These are phyloP conservation scores for Oryza punctata DNA, from an alignment of 176 grass and related monocot genomes.

Conservation along the genomic window DNA sequence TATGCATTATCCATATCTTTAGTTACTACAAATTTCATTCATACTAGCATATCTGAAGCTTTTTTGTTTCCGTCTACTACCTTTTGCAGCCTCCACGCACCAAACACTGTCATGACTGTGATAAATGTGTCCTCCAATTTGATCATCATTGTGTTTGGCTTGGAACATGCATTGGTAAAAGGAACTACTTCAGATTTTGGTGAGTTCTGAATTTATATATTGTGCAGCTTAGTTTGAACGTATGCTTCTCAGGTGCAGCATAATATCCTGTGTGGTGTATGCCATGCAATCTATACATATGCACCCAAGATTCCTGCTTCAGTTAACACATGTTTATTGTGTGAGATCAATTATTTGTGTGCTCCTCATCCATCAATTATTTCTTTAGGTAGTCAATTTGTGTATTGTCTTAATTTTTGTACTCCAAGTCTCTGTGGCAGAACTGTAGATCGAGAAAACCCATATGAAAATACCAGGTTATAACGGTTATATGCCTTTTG, in stretches of 20 bases:
- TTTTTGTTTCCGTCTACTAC: conserved; percentile 23
- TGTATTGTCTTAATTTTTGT: not conserved
- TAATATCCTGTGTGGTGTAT: not conserved
- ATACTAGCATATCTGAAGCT: conserved; percentile 8
- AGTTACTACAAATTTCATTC: not conserved
- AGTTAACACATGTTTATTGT: not conserved
- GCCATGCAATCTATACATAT: not conserved
- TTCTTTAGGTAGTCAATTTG: not conserved
- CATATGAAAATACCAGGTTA: not conserved
- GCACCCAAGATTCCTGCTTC: not conserved
- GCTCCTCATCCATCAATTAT: not conserved
- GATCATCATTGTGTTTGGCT: conserved; percentile 97
- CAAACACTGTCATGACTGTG: conserved; percentile 94
- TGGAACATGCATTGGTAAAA: conserved; percentile 83
- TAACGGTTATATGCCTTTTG: not conserved
- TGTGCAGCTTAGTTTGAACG: conserved; percentile 20
- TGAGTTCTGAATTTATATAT: conserved; percentile 41
- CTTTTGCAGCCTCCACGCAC: conserved; percentile 82
- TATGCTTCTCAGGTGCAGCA: not conserved
- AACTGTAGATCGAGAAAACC: not conserved
- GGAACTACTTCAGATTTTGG: conserved; percentile 89
- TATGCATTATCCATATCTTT: not conserved
- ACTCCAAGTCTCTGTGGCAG: not conserved
- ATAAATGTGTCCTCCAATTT: conserved; percentile 92
- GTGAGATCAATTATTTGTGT: not conserved